A percentile compares a stretch with the other conserved stretches of the same genome.
These are phyloP conservation scores for Clitoria ternatea DNA, from an alignment of 306 rosid genomes.

Conservation along the genomic window DNA sequence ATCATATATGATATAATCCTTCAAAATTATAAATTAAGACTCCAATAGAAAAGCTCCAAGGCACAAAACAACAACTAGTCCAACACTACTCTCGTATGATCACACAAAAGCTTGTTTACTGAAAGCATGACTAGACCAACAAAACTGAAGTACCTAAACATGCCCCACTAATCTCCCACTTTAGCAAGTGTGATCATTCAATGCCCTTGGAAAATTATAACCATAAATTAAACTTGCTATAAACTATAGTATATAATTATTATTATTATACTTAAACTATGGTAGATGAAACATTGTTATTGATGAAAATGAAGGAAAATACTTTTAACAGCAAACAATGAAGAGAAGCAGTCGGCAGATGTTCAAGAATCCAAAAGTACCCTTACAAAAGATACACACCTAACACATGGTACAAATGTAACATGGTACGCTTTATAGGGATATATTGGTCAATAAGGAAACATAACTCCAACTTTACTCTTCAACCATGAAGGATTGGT, in stretches of 20 bases:
- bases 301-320: conserved; percentile 24
- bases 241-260: background rate
- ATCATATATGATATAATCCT: conserved; percentile 47
- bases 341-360: conserved; percentile 39
- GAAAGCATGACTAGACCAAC: conserved; percentile 57
- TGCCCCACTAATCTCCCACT: conserved; percentile 48
- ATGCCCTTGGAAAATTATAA: conserved; percentile 26
- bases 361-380: conserved; percentile 17
- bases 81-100: conserved; percentile 49
- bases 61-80: conserved; percentile 33
- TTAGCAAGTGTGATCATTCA: conserved; percentile 36
- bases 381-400: conserved; percentile 18
- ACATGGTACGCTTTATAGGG: background rate
- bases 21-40: conserved; percentile 45
- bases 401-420: conserved; percentile 5
- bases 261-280: background rate
- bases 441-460: conserved; percentile 16
- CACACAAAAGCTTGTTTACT: conserved; percentile 49
- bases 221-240: background rate
- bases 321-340: conserved; percentile 22
- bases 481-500: conserved; percentile 28
- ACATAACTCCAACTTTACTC: conserved; percentile 34
- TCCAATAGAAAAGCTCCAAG: conserved; percentile 29
- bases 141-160: conserved; percentile 51
- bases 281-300: background rate